Evolutionary conservation across 2,329 filamentous ascomycete species (phyloP).

Genomic region (Xylariaceae sp.): DNA sequence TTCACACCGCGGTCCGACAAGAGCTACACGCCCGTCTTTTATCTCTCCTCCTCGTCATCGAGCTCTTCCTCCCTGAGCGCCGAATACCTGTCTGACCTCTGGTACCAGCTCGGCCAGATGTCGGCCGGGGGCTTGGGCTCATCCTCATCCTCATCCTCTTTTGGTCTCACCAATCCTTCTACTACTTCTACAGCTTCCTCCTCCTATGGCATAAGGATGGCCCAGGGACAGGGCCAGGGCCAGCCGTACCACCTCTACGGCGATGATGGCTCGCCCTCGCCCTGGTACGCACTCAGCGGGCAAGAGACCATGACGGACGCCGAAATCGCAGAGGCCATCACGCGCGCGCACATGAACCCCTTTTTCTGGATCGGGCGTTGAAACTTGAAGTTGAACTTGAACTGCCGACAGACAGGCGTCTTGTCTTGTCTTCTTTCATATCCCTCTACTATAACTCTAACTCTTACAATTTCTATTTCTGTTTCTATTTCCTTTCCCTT

Average conservation of each 20-base stretch:
- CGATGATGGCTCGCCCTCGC: constrained; percentile 15
- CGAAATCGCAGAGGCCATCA: constrained; percentile 27
- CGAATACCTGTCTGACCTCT: constrained; percentile 16
- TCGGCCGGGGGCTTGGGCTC: constrained; percentile 19
- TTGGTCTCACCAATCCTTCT: no score
- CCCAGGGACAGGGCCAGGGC: constrained; percentile 6
- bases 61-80: constrained; percentile 21
- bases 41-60: no score
- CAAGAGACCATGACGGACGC: constrained; percentile 29
- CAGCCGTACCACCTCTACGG: constrained; percentile 27
- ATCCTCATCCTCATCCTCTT: constrained; percentile 12
- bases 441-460: no score
- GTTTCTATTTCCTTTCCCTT: no score
- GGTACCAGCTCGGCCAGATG: constrained; percentile 26
- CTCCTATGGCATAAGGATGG: no score
- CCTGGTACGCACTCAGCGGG: constrained; percentile 28
- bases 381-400: no score
- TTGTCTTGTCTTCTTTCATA: no score
- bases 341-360: constrained; percentile 20
- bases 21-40: constrained; percentile 28
- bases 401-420: neutral
- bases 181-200: no score
- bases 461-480: no score
- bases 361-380: constrained; percentile 27
- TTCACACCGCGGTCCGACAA: constrained; percentile 29